Evolutionary conservation across 2,329 filamentous ascomycete genomes (phyloP), one percentile per base, ranked within the genome.

Genomic region (Epichloe coenophiala): DNA sequence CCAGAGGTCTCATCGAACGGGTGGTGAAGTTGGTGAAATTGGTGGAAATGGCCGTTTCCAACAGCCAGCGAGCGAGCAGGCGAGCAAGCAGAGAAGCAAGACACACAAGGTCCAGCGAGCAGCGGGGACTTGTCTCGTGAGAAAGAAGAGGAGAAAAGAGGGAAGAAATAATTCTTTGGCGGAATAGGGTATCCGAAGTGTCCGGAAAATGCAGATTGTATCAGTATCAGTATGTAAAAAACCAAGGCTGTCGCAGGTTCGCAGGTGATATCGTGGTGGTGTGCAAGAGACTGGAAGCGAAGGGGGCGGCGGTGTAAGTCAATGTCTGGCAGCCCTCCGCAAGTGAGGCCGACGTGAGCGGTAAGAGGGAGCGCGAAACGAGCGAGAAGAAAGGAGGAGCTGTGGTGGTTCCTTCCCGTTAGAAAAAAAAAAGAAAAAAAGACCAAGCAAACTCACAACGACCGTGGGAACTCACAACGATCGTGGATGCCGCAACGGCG

Each of bases 291-390:
- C 6, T 15, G 19, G 27, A 39, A 27, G 45, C 45, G 12, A 41
- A 37, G 11, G 39, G 23, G 39, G 17, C 35, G 44, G 36, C 47
- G 43, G 51, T 54, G 44, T 53, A 56, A 54, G 48, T 54, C 36
- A 51, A 54, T 49, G 48, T 49, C 47, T 48, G 39, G 45, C 39
- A 46, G 40, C 31, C 47, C 23, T 38, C 15, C 15, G 9, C 21
- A 35, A 15, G 23, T 45, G 42, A 45, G 31, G 27, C 31, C 40
- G 38, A 31, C 40, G 21, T 31, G 41, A 36, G 39, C 39, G 45
- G 43, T 35, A 41, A 43, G 39, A 35, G 33, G 12, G 36, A 17
- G 33, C 21, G 47, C 45, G 23, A 39, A 33, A 31, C 9, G 31
- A 31, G 31, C 31, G 31, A 31, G 36, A 15, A 27, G 21, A 40